These are phyloP conservation scores for Paecilomyces formosus DNA, from an alignment of 2,329 filamentous ascomycete genomes.

Conservation along the genomic window DNA sequence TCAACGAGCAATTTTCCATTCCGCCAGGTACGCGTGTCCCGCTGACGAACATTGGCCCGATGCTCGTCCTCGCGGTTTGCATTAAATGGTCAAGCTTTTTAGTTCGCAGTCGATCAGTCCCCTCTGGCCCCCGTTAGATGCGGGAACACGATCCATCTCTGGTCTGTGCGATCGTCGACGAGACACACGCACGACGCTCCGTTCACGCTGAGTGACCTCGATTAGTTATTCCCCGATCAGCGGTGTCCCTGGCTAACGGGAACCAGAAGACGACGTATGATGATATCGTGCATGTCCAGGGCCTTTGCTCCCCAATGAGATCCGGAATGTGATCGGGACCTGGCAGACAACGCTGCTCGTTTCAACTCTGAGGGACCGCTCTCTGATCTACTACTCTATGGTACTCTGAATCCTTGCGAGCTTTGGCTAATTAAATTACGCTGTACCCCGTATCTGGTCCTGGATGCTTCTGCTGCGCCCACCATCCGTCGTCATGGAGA, in stretches of 20 bases:
- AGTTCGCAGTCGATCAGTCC: not conserved
- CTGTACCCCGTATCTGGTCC: not conserved
- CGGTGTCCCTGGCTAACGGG: not conserved
- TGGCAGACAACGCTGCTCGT: not conserved
- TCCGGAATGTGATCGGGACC: not conserved
- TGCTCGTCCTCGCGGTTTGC: not conserved
- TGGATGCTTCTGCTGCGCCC: not conserved
- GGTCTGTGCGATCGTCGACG: not conserved
- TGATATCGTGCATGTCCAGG: not conserved
- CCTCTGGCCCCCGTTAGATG: not conserved
- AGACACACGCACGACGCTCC: too few species aligned
- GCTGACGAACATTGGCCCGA: not conserved
- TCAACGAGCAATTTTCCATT: not conserved
- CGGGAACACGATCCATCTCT: not conserved
- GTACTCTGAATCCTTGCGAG: not conserved
- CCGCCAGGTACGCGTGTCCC: not conserved
- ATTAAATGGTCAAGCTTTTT: not conserved
- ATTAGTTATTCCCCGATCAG: not conserved
- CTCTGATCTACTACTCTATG: not conserved
- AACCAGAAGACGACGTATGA: not conserved
- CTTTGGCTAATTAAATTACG: not conserved
- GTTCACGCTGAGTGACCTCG: too few species aligned
- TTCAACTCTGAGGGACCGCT: not conserved
- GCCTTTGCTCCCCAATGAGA: not conserved
- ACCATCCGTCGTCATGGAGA: not conserved